These are phyloP conservation scores for Sclerotinia trifoliorum DNA, from an alignment of 2,329 filamentous ascomycete genomes.

Conservation along the genomic window DNA sequence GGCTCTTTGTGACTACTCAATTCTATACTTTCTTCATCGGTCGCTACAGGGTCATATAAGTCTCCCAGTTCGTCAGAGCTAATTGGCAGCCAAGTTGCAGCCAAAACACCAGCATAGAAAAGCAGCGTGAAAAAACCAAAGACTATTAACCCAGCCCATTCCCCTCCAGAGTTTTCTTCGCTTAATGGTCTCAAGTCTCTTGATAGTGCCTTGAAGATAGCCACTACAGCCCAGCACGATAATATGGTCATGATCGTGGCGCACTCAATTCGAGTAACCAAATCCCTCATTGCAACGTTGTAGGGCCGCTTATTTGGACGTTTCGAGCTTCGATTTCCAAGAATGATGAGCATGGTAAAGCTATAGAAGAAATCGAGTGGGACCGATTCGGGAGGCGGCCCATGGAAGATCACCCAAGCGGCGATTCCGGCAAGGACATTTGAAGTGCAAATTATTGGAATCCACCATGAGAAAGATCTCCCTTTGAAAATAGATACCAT, in stretches of 20 bases:
- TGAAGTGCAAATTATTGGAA: neutral
- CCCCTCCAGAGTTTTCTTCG: neutral
- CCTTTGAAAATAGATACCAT: neutral
- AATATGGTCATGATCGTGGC: neutral
- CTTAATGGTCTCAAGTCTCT: neutral
- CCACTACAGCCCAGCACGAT: neutral
- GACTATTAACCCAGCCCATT: neutral
- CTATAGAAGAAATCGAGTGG: neutral
- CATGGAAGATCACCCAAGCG: neutral
- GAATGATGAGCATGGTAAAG: neutral
- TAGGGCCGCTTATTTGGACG: neutral
- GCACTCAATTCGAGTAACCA: neutral
- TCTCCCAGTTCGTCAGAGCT: neutral
- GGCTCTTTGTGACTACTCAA: neutral
- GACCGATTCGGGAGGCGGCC: neutral
- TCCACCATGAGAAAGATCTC: too few relatives aligned
- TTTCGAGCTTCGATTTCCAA: neutral
- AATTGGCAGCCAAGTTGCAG: neutral
- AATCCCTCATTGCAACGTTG: neutral
- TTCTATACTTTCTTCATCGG: neutral
- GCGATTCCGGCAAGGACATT: neutral
- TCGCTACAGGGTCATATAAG: neutral
- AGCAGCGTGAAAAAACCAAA: neutral
- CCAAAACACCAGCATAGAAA: neutral
- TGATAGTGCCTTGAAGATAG: neutral